A percentile compares a stretch with the other conserved stretches of the same genome.
These are phyloP conservation scores for Phytopythium ostracodes DNA, from an alignment of 352 stramenopile species.

Conservation along the genomic window DNA sequence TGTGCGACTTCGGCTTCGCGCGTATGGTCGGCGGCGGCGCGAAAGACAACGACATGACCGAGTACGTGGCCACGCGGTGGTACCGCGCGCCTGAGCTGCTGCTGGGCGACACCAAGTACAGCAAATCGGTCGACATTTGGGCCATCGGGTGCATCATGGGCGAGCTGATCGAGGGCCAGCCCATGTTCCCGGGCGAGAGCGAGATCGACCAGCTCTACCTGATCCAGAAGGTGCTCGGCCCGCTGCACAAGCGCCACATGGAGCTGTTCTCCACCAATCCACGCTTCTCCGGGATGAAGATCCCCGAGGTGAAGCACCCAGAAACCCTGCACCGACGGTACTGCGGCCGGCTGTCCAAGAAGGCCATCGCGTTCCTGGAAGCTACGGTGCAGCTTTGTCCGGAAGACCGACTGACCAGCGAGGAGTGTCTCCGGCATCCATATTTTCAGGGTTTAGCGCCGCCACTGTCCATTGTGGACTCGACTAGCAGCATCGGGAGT, in stretches of 20 bases:
- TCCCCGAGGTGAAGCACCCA: conserved; percentile 86
- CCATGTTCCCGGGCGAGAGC: conserved; percentile 98
- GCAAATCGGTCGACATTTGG: conserved; percentile 95
- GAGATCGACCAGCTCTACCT: conserved; percentile 99
- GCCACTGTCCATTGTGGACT: not conserved
- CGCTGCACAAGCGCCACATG: conserved; percentile 91
- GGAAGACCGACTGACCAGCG: conserved; percentile 65
- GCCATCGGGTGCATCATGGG: conserved; percentile 97
- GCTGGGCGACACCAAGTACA: conserved; percentile 98
- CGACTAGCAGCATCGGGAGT: not conserved
- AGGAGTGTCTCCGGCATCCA: conserved; percentile 78
- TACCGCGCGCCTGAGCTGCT: conserved; percentile 99
- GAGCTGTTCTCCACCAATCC: conserved; percentile 91
- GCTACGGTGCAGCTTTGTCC: conserved; percentile 72
- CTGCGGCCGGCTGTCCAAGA: conserved; percentile 81
- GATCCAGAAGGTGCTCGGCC: conserved; percentile 98
- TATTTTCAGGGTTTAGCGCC: conserved; percentile 83
- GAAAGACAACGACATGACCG: conserved; percentile 93
- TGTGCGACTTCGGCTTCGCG: conserved; percentile 98
- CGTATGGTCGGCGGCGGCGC: conserved; percentile 73
- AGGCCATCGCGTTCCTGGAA: conserved; percentile 79
- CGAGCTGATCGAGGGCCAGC: conserved; percentile 95
- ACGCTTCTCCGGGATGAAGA: conserved; percentile 90
- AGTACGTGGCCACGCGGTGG: conserved; percentile 98
- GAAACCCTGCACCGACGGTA: conserved; percentile 92